Base-by-base conservation (phyloP, 2,329 filamentous ascomycete genomes). In the Aspergillus thermomutatus region DNA sequence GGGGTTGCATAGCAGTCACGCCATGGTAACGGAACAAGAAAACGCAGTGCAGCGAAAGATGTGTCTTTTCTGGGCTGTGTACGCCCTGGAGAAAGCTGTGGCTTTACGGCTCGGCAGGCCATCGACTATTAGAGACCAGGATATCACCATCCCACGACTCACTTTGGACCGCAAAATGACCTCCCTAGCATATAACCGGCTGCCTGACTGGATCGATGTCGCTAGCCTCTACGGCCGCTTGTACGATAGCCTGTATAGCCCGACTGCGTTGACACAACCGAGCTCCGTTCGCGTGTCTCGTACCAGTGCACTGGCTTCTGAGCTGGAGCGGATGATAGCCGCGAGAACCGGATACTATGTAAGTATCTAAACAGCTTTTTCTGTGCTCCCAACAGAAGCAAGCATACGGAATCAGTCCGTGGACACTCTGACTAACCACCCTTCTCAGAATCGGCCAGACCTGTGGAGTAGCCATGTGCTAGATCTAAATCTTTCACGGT, bases 221-320 rank as follows among this genome's bases (percentile, higher is more conserved):
- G 57, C 57, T 1, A 50, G 49, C 34, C 17, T 64, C 4, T 53
- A 62, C 31, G 61, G 58, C 23, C 56, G 53, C 17, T 52, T 59
- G 23, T 62, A 58, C 31, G 50, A 59, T n/a, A 25, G 54, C 7
- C 31, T 64, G 3, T 64, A 64, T 47, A 61, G 56, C 26, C 57
- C 59, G 9, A 40, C 41, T 21, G 61, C 59, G 10, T 49, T 63
- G 6, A 40, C 50, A 37, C 61, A 60, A 27, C 53, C 61, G 19
- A 17, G n/a, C 3, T 27, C 55, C 27, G 43, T 54, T 28, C 52
- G 61, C n/a, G 50, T n/a, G 9, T 41, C 49, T 47, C 57, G 57
- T 46, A 49, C 59, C 11, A 50, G 19, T 17, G 50, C 50, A n/a
- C 57, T 61, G 8, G 57, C 28, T 6, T 4, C 40, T 2, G 59